Evolutionary conservation across 2,329 filamentous ascomycete genomes (phyloP), one percentile per base, ranked within the genome.

Genomic region (Aspergillus phoenicis): DNA sequence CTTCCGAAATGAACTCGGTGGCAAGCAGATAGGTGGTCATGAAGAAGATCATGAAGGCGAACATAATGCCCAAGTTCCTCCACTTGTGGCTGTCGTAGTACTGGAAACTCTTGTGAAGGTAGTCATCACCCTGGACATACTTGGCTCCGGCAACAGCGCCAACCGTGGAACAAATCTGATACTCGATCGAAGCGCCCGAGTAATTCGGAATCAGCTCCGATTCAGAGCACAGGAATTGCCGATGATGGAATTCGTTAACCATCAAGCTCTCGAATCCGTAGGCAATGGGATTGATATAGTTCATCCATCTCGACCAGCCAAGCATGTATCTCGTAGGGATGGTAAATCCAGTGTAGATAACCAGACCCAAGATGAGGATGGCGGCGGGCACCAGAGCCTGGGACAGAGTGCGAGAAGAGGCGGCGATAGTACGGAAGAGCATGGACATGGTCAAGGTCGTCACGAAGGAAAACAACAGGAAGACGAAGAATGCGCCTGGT

Each of bases 381-480:
- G 82, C 81, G 4, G 84, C 80, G 1, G 84, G 84, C 3, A 84
- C 83, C 74, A 87, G 74, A 41, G 85, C 84, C 69, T 86, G 83
- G 0, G 81, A 81, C 5, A 87, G 74, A 0, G 90, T 91, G 52
- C 90, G 83, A 4, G 91, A 93, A 1, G 89, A 79, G 0, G 90
- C 88, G n/a, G 85, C 91, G 64, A 96, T 91, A 6, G 87, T 89
- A 53, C 91, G 86, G 84, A 96, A 96, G 64, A 94, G 84, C 87
- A 92, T 93, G 52, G 89, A 93, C 90, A 95, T 95, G 64, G 85
- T 83, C 70, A 96, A 68, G 0, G 91, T 91, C 1, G 87, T 87
- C 61, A 84, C 73, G 77, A 94, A 91, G 2, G 87, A 89, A 71
- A 94, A 85, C 56, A 97, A 81, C 60, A 92, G 76, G 83, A 91